phyloP scores from a whole-genome alignment of 306 rosid species.

The Pyrus communis region DNA sequence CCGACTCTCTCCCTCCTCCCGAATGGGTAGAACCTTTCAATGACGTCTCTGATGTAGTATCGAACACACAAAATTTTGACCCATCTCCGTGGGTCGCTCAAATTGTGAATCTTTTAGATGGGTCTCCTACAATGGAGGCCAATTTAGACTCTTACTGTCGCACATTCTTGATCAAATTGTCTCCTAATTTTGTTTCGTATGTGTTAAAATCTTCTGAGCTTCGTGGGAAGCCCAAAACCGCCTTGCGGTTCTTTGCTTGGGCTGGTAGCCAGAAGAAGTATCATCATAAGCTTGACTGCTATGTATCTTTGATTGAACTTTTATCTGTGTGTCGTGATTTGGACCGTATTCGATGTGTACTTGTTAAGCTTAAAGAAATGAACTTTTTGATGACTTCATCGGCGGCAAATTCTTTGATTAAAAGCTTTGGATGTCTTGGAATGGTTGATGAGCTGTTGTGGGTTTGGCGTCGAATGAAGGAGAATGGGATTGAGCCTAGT shows the following conservation, averaged over 20 bases:
- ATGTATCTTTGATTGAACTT: constrained; percentile 54
- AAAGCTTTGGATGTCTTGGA: constrained; percentile 51
- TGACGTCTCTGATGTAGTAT: constrained; percentile 66
- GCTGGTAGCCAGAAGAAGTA: constrained; percentile 47
- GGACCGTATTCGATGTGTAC: constrained; percentile 13
- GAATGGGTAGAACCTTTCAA: constrained; percentile 71
- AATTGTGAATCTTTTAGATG: constrained; percentile 55
- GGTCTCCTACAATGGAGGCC: constrained; percentile 57
- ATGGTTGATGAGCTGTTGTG: constrained; percentile 70
- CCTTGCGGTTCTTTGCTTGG: constrained; percentile 68
- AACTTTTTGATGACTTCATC: constrained; percentile 40
- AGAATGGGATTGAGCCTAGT: constrained; percentile 51
- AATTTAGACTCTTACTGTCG: constrained; percentile 49
- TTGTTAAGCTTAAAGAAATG: constrained; percentile 25
- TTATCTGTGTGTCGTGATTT: constrained; percentile 25
- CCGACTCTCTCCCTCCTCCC: constrained; percentile 53
- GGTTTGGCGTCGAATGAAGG: constrained; percentile 77
- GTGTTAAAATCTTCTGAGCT: constrained; percentile 41
- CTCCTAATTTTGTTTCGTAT: constrained; percentile 63
- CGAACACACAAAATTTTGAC: constrained; percentile 26
- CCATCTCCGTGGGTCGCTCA: constrained; percentile 75
- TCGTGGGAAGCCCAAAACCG: constrained; percentile 24
- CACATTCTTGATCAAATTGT: constrained; percentile 48
- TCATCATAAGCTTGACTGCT: constrained; percentile 54
- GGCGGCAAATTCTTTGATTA: constrained; percentile 52